Base-by-base conservation (phyloP, 2,329 filamentous ascomycete species). In the Pseudocercospora musae region DNA sequence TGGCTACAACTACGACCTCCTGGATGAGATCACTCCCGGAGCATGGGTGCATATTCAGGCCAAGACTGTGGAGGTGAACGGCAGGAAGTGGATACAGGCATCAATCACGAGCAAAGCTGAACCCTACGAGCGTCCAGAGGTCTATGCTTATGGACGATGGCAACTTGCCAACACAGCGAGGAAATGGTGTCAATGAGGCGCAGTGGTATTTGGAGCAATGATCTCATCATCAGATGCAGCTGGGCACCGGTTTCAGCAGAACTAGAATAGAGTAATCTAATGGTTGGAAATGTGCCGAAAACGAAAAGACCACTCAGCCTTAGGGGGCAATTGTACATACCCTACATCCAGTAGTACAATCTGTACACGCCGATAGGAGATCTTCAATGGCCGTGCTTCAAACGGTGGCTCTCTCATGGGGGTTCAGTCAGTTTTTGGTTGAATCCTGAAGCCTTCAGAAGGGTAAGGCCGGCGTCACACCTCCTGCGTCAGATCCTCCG, bases 81-180 rank as follows among this genome's bases (percentile, higher is more conserved):
- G 59, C 46, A 64, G 58, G 54, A 55, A 29, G 10, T 64, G 64
- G 64, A 66, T 66, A 31, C 56, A 54, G 23, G 62, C 62, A 13
- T 60, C 53, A 13, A 59, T 66, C 15, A 52, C 37, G 46, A 57
- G 52, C 9, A 54, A 62, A 50, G 57, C 31, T 18, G 37, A 59
- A 18, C 21, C 29, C 1, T 44, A 53, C 13, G 53, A 58, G 37
- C 53, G 48, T 18, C 25, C 49, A 7, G 52, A 42, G 25, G 48
- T 60, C 6, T 64, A 58, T 54, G 64, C 64, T 4, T 62, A 57
- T 48, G 64, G 64, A 1, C 60, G 48, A 27, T 66, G 64, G 64
- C 20, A 58, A 53, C 53, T 66, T 13, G 60, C 59, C 18, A 63
- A 54, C 13, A 64, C 59, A 57, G 40, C 29, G 23, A 62, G 52